Conservation (phyloP, 1,284 basidiomycete genomes). For the Ceratobasidium sp. region DNA sequence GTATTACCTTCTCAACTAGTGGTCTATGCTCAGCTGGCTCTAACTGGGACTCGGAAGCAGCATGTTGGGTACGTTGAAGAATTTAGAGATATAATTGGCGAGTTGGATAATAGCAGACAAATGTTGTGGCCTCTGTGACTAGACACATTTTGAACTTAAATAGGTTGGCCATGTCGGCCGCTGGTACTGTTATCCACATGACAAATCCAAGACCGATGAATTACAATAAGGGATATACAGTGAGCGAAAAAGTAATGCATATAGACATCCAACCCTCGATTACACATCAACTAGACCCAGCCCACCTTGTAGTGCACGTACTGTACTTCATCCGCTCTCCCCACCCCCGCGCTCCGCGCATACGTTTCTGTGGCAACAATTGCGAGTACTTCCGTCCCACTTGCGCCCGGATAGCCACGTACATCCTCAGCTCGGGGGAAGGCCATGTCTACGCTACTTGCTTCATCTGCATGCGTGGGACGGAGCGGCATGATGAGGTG, state of each 20-base stretch:
- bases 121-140: too few species aligned
- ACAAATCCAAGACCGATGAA: too few species aligned
- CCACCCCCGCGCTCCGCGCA: conserved; percentile 42
- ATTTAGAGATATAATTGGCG: too few species aligned
- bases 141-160: too few species aligned
- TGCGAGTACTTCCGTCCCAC: conserved; percentile 39
- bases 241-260: background rate
- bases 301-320: conserved; percentile 72
- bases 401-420: conserved; percentile 38
- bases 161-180: too few species aligned
- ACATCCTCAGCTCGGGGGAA: conserved; percentile 53
- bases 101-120: too few species aligned
- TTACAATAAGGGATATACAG: too few species aligned
- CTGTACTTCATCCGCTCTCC: conserved; percentile 58
- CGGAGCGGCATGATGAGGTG: conserved; percentile 79
- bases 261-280: background rate
- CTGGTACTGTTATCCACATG: too few species aligned
- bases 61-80: too few species aligned
- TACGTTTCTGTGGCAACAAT: conserved; percentile 41
- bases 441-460: conserved; percentile 60
- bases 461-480: conserved; percentile 66
- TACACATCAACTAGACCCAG: conserved; percentile 53
- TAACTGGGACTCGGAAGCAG: too few species aligned
- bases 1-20: too few species aligned
- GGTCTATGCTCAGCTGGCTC: too few species aligned